Base-by-base conservation (phyloP, 345 rosid species). In the Leavenworthia alabamica region DNA sequence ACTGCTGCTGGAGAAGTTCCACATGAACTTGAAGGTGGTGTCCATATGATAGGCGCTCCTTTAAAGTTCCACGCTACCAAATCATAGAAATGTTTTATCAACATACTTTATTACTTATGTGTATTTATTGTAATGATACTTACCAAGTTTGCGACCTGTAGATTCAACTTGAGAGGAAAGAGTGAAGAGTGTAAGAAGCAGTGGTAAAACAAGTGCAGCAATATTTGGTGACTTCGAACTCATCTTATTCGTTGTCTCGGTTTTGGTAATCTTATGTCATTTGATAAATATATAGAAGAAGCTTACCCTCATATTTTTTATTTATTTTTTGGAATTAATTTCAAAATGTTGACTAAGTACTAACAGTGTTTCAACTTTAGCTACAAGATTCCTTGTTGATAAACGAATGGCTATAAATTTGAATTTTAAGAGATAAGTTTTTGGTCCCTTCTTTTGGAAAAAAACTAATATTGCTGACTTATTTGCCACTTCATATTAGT, bases 131-230 rank as follows among this genome's bases (percentile, higher is more conserved):
- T 11, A 39, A 43, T 19, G 33, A 53, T 7, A 27, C 33, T 66
- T 37, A 66, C 64, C 23, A 28, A 47, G 71, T 56, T 66, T 66
- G 15, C 71, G 57, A 4, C 71, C 24, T 3, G 49, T 57, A 56
- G 71, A 46, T 37, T 67, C 16, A 29, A 59, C 16, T 37, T 67
- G 58, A 27, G 49, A 57, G 9, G 35, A 47, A 37, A 48, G 17
- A 28, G 41, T 36, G 41, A 56, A 27, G 9, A 44, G 6, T 16
- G 44, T 3, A 54, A 65, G 51, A 44, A 65, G 70, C 13, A 65
- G 45, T 28, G 69, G 29, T 23, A 53, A 40, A 17, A 64, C 8
- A 44, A 55, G 4, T 24, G 42, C 44, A 32, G 19, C 45, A 54
- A 55, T 15, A 15, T 35, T 52, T 64, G 24, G 35, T 6, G 47